Percentiles rank a stretch among this genome's conserved stretches.
Evolutionary conservation across 768 basidiomycete genomes (phyloP).

Genomic region (Podaxis carcinomalis): DNA sequence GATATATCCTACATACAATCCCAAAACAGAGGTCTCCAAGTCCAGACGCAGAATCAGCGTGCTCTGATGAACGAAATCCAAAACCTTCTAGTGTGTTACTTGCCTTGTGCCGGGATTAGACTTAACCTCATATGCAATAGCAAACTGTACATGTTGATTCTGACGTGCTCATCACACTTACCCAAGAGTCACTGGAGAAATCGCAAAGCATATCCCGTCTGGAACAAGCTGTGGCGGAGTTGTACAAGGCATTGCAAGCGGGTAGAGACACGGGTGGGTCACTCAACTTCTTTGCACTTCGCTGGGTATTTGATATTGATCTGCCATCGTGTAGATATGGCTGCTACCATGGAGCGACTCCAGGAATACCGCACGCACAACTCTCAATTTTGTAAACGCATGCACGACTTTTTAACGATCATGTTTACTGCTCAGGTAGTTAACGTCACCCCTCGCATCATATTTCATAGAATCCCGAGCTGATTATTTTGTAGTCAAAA

Average conservation of each 20-base stretch:
- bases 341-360: conserved; percentile 92
- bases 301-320: background rate
- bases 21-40: conserved; percentile 94
- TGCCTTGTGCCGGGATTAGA: background rate
- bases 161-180: conserved; percentile 67
- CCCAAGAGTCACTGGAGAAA: conserved; percentile 88
- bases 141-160: conserved; percentile 93
- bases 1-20: conserved; percentile 96
- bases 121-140: conserved; percentile 32
- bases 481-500: conserved; percentile 45
- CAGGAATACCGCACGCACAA: conserved; percentile 91
- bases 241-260: conserved; percentile 95
- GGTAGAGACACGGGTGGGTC: conserved; percentile 78
- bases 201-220: conserved; percentile 67
- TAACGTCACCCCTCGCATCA: background rate
- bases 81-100: conserved; percentile 66
- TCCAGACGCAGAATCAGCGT: conserved; percentile 94
- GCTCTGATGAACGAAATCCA: conserved; percentile 81
- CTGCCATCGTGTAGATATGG: conserved; percentile 62
- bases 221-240: conserved; percentile 77
- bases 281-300: background rate
- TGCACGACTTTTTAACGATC: conserved; percentile 86
- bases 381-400: conserved; percentile 86
- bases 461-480: background rate
- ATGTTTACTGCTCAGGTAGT: conserved; percentile 88